Base-by-base conservation (phyloP, 352 stramenopile genomes). In the Phytophthora crassamura region DNA sequence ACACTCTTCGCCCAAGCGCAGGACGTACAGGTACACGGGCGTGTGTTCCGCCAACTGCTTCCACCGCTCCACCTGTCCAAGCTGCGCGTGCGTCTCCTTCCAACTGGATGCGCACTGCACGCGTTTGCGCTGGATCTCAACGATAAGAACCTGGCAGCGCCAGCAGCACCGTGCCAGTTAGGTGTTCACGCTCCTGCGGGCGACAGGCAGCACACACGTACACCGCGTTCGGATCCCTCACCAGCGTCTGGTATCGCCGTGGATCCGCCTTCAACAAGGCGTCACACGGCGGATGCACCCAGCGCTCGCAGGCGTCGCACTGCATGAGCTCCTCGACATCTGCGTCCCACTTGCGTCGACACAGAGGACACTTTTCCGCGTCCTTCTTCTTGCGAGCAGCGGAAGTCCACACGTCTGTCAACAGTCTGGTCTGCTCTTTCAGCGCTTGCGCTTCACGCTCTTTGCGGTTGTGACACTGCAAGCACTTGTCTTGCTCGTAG, bases 271-370 rank as follows among this genome's bases (percentile, higher is more conserved):
- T 84, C 8, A 95, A 75, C 6, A 90, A 45, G 0, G 48, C 47
- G 49, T 97, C 89, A 42, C 89, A 97, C 5, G 72, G 70, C n/a
- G 84, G 84, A 58, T 97, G 89, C 1, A 82, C 86, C 89, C 89
- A 97, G 6, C 75, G 77, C 56, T 97, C 88, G 33, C 89, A 97
- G 1, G 77, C 82, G 54, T 97, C 90, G 38, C 89, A 97, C 45
- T 96, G 89, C 42, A 97, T 94, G 2, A 97, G 60, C 12, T 93
- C 89, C 36, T 89, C 84, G 22, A 96, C 82, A 18, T 93, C 75
- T 2, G 73, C 61, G 25, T 80, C 67, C 86, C 89, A 96, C 39
- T 88, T 89, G 10, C 74, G 69, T 14, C 64, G 56, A 49, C 89
- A 97, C 47, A 93, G 82, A 4, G 89, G 89, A 41, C 89, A 97